phyloP scores from a whole-genome alignment of 371 early-diverging fungal genomes.

The Mucor lusitanicus region DNA sequence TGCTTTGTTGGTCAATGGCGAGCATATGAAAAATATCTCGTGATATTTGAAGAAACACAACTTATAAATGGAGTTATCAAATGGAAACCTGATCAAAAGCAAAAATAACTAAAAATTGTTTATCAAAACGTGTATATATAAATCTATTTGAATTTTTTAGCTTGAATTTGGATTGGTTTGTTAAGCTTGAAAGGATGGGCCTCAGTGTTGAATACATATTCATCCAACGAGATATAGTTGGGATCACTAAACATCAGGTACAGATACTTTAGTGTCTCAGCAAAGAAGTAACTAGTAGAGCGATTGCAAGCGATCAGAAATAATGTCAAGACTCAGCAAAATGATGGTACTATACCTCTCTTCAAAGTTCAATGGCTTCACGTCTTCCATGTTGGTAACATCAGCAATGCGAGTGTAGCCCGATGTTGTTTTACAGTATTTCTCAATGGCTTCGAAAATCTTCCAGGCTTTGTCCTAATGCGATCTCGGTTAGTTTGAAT shows the following conservation, averaged over 20 bases:
- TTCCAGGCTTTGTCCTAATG: slow-evolving; percentile 67
- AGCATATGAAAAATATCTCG: too few relatives aligned
- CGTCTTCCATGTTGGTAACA: slow-evolving; percentile 38
- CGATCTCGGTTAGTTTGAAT: neutral
- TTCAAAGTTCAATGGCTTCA: slow-evolving; percentile 35
- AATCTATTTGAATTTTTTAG: slow-evolving; percentile 14
- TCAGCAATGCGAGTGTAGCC: slow-evolving; percentile 69
- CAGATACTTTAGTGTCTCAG: slow-evolving; percentile 92
- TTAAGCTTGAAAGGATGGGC: slow-evolving; percentile 69
- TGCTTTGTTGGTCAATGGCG: too few relatives aligned
- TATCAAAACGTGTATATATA: too few relatives aligned
- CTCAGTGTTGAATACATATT: slow-evolving; percentile 77
- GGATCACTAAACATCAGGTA: slow-evolving; percentile 80
- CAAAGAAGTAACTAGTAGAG: slow-evolving; percentile 76
- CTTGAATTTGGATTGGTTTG: slow-evolving; percentile 35
- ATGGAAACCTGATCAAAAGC: too few relatives aligned
- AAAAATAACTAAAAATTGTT: too few relatives aligned
- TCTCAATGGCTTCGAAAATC: slow-evolving; percentile 68
- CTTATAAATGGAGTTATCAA: too few relatives aligned
- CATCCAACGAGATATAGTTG: slow-evolving; percentile 65
- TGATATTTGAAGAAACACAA: too few relatives aligned
- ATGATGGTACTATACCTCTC: slow-evolving; percentile 53
- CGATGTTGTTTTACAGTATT: slow-evolving; percentile 55
- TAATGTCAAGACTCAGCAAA: too few relatives aligned
- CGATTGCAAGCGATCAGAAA: neutral